A percentile compares a stretch with the other conserved stretches of the same genome.
Conservation (phyloP, 208 protist species). For the Trichomonas vaginalis region DNA sequence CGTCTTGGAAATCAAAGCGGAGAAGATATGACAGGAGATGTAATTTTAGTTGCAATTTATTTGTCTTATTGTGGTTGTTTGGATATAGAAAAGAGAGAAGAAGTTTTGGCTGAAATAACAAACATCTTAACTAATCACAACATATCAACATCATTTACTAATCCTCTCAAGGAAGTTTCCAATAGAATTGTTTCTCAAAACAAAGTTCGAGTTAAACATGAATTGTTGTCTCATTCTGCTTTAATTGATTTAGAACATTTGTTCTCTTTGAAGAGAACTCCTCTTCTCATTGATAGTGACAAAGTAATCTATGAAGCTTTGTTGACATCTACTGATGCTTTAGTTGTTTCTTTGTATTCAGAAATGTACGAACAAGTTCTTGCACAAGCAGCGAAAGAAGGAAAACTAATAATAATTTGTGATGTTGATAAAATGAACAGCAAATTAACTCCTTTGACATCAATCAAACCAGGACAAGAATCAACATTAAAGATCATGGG, state of each 20-base stretch:
- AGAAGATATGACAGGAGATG: background rate
- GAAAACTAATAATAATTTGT: background rate
- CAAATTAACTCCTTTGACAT: background rate
- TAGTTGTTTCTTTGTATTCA: background rate
- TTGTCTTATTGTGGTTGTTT: background rate
- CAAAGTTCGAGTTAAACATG: no score
- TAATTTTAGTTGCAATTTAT: background rate
- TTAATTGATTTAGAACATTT: background rate
- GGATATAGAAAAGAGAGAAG: background rate
- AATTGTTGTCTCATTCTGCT: background rate
- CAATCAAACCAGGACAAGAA: no score
- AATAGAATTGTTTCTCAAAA: background rate
- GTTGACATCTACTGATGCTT: background rate
- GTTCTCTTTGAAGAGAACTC: background rate
- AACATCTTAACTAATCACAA: background rate
- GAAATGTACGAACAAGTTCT: background rate
- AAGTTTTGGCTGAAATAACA: background rate
- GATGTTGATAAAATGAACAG: background rate
- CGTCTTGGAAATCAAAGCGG: background rate
- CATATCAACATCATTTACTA: background rate
- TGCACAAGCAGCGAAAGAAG: background rate
- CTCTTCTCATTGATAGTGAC: background rate
- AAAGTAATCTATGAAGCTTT: background rate
- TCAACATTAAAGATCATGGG: background rate
- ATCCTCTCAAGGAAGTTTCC: background rate